phyloP scores from a whole-genome alignment of 2,329 filamentous ascomycete genomes.

The Cladorrhinum sp. region DNA sequence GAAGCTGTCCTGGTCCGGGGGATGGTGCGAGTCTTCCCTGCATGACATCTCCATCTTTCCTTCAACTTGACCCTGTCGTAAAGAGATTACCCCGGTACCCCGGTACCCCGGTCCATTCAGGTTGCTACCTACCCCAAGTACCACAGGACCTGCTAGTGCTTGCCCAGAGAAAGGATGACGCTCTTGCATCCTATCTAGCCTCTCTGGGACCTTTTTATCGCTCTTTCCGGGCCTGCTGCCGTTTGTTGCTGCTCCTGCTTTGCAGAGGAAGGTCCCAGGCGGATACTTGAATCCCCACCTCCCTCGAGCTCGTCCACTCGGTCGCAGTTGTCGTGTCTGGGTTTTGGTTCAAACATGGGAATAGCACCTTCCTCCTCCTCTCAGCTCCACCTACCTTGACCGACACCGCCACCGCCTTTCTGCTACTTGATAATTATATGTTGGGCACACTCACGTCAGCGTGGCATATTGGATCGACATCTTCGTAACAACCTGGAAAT shows the following conservation, averaged over 20 bases:
- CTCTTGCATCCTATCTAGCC: slow-evolving; percentile 16
- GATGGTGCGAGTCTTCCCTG: slow-evolving; percentile 5
- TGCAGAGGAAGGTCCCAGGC: neutral
- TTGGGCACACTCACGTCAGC: slow-evolving; percentile 4
- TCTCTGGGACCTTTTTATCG: slow-evolving; percentile 13
- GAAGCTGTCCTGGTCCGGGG: slow-evolving; percentile 3
- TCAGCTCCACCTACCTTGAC: neutral
- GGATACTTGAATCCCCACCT: slow-evolving; percentile 22
- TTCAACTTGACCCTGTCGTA: slow-evolving; percentile 15
- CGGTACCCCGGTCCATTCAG: slow-evolving; percentile 1
- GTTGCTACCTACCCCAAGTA: neutral
- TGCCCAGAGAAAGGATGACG: slow-evolving; percentile 13
- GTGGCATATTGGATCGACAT: neutral
- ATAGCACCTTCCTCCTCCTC: neutral
- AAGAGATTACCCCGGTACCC: neutral
- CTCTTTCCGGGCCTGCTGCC: slow-evolving; percentile 10
- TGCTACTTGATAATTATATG: neutral
- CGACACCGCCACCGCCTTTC: neutral
- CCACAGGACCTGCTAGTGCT: neutral
- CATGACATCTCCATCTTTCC: slow-evolving; percentile 20
- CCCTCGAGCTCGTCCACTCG: slow-evolving; percentile 12
- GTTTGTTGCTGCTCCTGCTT: neutral
- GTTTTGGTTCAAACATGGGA: neutral
- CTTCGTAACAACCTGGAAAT: neutral
- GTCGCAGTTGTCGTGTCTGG: neutral